phyloP scores from a whole-genome alignment of 2,329 filamentous ascomycete species.

The Cladosporium halotolerans region DNA sequence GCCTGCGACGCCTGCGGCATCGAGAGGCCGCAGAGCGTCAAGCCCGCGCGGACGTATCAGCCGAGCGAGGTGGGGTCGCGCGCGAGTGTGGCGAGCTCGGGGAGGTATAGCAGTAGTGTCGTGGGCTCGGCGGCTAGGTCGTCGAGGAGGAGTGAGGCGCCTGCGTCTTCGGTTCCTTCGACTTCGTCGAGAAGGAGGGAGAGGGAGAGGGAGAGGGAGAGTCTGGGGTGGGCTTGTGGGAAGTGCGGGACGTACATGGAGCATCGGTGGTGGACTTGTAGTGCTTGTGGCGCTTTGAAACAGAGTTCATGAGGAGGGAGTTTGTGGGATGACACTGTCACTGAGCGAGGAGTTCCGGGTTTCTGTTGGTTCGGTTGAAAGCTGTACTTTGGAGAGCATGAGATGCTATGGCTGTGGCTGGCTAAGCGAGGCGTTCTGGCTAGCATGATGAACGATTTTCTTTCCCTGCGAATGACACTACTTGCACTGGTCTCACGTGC shows the following conservation, averaged over 20 bases:
- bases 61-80: too few species aligned
- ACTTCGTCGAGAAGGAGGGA: conserved; percentile 25
- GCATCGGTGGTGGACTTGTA: conserved; percentile 59
- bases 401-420: too few species aligned
- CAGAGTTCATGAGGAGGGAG: conserved; percentile 12
- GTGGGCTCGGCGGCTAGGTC: not conserved
- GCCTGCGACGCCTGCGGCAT: conserved; percentile 55
- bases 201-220: conserved; percentile 39
- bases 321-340: not conserved
- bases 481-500: too few species aligned
- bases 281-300: conserved; percentile 55
- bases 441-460: too few species aligned
- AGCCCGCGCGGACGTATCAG: not conserved
- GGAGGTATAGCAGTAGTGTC: conserved; percentile 9
- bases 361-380: too few species aligned
- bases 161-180: conserved; percentile 10
- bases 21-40: conserved; percentile 36
- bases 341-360: too few species aligned
- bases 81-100: not conserved
- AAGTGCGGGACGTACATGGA: conserved; percentile 59
- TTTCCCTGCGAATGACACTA: too few species aligned
- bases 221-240: conserved; percentile 54
- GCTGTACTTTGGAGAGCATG: too few species aligned
- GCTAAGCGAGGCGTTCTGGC: too few species aligned
- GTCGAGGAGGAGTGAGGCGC: not conserved